Evolutionary conservation across 2,329 filamentous ascomycete species (phyloP), one percentile per base, ranked within the genome.

Genomic region (Microdochium nivale): DNA sequence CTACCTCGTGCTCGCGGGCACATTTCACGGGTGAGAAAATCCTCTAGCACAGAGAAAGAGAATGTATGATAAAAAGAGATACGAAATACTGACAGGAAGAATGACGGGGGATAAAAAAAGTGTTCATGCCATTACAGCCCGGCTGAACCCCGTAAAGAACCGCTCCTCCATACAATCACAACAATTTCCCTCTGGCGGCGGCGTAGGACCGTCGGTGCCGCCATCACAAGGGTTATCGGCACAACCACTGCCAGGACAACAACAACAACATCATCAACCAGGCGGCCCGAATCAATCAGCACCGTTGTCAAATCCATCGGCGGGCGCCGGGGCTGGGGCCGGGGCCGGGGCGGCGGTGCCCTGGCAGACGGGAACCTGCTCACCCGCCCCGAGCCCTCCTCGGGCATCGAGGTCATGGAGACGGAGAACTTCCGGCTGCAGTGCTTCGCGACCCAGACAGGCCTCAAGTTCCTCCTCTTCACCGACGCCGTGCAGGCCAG

Each of bases 1-100:
- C 76, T 95, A 95, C 66, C 86, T 99, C 30, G 92, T 97, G 60
- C 83, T 99, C 25, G 94, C 94, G 7, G 94, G 94, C 53, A 99
- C 94, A 51, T 99, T 99, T 69, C 94, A 99, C 67, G 94, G 90
- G 88, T 91, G 73, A 56, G 71, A 62, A n/a, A 16, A 60, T 64
- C 25, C 63, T 62, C 57, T 63, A 65, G 40, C 60, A 62, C n/a
- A n/a, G n/a, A n/a, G n/a, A n/a, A n/a, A n/a, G n/a, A n/a, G n/a
- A n/a, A n/a, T n/a, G n/a, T n/a, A n/a, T n/a, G n/a, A n/a, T n/a
- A n/a, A n/a, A n/a, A n/a, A n/a, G n/a, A n/a, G n/a, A n/a, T n/a
- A n/a, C n/a, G n/a, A n/a, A n/a, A n/a, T n/a, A n/a, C n/a, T n/a
- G n/a, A n/a, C n/a, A n/a, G n/a, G n/a, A n/a, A n/a, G n/a, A n/a